phyloP scores from a whole-genome alignment of 805 yeast species.

The Saccharomycopsis javanensis region DNA sequence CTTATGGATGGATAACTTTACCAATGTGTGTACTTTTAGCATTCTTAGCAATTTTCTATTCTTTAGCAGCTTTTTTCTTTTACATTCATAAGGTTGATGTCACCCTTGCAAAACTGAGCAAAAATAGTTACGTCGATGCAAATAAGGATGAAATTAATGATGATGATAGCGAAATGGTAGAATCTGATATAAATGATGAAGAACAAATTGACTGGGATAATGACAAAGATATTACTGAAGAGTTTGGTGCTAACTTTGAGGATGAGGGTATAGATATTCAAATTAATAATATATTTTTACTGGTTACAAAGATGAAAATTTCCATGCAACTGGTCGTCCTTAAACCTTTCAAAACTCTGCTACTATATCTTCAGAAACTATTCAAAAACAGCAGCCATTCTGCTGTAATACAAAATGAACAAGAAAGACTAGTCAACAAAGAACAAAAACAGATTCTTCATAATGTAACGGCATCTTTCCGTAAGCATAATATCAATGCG shows the following conservation, averaged over 20 bases:
- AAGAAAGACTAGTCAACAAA: not conserved
- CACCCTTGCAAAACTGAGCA: conserved; percentile 32
- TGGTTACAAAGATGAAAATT: conserved; percentile 10
- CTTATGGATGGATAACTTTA: conserved; percentile 50
- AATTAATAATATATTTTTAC: conserved; percentile 3
- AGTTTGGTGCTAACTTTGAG: not conserved
- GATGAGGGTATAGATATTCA: conserved; percentile 9
- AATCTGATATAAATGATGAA: not conserved
- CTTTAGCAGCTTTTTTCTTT: conserved; percentile 39
- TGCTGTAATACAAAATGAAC: not conserved
- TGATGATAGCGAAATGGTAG: not conserved
- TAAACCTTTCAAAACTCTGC: not conserved
- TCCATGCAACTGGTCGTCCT: conserved; percentile 8
- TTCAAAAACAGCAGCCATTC: conserved; percentile 5
- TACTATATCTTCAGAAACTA: not conserved
- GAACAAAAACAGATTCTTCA: conserved; percentile 31
- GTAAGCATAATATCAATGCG: conserved; percentile 51
- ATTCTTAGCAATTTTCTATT: conserved; percentile 47
- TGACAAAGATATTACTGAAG: not conserved
- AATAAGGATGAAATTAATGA: not conserved
- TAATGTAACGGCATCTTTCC: conserved; percentile 41
- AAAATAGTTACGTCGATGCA: not conserved
- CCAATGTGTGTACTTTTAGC: conserved; percentile 54
- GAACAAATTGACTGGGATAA: not conserved
- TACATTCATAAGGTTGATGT: conserved; percentile 42